Conservation (phyloP, 805 yeast genomes). For the Pichia scutulata region DNA sequence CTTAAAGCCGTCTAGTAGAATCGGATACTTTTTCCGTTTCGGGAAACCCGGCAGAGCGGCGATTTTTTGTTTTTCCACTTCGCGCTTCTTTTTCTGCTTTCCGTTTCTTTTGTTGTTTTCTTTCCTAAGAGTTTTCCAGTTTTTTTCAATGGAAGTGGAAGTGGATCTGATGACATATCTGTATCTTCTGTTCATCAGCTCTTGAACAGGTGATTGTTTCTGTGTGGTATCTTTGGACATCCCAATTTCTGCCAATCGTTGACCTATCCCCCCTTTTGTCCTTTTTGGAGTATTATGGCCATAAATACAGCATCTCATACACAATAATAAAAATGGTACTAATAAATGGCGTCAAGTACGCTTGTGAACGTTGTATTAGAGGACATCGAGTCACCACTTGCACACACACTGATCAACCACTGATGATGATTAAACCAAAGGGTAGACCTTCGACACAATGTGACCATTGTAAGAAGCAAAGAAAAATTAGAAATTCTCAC, state of each 20-base stretch:
- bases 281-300: background rate
- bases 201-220: no score
- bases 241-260: no score
- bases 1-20: no score
- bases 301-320: background rate
- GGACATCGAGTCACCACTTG: conserved; percentile 96
- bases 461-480: conserved; percentile 69
- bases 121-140: no score
- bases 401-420: conserved; percentile 82
- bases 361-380: conserved; percentile 91
- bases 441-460: conserved; percentile 96
- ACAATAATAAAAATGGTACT: conserved; percentile 54
- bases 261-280: background rate
- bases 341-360: conserved; percentile 88
- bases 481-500: conserved; percentile 61
- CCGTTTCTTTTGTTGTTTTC: background rate
- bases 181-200: no score
- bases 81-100: background rate
- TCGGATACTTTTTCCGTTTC: no score
- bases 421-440: conserved; percentile 90
- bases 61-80: background rate
- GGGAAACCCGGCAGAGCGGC: no score
- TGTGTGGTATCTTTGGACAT: no score
- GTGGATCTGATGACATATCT: no score
- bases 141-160: no score